phyloP scores from a whole-genome alignment of 768 basidiomycete species.

The Aureoboletus auriporus region DNA sequence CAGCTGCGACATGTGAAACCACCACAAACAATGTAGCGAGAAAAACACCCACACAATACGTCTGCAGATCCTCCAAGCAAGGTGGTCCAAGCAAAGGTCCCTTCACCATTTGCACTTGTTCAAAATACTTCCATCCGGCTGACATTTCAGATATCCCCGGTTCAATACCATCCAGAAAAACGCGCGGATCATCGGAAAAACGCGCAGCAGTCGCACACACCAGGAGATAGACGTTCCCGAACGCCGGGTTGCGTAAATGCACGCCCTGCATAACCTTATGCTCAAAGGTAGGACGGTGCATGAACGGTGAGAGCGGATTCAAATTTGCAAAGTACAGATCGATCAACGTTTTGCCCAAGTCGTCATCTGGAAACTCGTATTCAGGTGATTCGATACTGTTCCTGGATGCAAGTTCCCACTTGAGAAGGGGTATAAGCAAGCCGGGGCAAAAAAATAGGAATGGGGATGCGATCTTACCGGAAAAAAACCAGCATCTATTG shows the following conservation, averaged over 20 bases:
- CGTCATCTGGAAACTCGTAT: constrained; percentile 46
- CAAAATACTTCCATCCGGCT: constrained; percentile 48
- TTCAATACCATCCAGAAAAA: constrained; percentile 35
- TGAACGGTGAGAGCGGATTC: constrained; percentile 60
- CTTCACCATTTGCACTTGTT: constrained; percentile 54
- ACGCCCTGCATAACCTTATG: constrained; percentile 42
- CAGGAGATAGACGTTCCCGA: constrained; percentile 59
- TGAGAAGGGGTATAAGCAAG: background rate
- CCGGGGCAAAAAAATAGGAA: no score
- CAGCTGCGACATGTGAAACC: constrained; percentile 34
- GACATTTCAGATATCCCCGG: constrained; percentile 36
- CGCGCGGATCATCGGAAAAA: constrained; percentile 51
- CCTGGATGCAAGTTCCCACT: constrained; percentile 28
- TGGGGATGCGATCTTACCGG: constrained; percentile 12
- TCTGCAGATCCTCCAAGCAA: constrained; percentile 68
- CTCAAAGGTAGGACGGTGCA: constrained; percentile 72
- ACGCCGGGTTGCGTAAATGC: constrained; percentile 47
- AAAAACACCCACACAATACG: constrained; percentile 45
- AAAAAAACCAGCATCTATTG: background rate
- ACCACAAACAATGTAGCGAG: constrained; percentile 1
- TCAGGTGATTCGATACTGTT: constrained; percentile 14
- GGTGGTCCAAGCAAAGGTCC: constrained; percentile 55
- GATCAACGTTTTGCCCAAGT: constrained; percentile 50
- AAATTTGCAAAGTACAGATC: constrained; percentile 59
- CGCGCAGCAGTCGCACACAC: constrained; percentile 70